These are phyloP conservation scores for Drechslerella dactyloides DNA, from an alignment of 2,329 filamentous ascomycete species.

Conservation along the genomic window DNA sequence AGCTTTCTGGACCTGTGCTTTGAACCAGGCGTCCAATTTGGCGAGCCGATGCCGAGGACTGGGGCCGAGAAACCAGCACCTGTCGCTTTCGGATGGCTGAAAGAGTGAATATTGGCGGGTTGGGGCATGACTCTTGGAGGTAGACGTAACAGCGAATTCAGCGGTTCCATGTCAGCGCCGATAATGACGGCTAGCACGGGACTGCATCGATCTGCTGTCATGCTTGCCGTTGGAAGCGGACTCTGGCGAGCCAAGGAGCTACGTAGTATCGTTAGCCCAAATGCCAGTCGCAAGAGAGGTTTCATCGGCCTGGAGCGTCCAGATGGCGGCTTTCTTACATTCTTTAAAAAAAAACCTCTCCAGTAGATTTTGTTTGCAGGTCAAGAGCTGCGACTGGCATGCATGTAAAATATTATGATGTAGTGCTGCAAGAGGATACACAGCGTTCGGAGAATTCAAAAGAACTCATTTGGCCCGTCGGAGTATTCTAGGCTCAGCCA, in stretches of 20 bases:
- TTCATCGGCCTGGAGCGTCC: too few relatives aligned
- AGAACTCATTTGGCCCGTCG: too few relatives aligned
- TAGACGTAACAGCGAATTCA: conserved; percentile 2
- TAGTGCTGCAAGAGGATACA: too few relatives aligned
- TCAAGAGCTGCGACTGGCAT: too few relatives aligned
- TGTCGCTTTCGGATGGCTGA: neutral
- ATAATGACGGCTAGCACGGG: neutral
- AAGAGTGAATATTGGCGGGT: neutral
- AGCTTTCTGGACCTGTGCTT: conserved; percentile 14
- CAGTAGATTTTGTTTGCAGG: too few relatives aligned
- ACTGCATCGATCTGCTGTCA: neutral
- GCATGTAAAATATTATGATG: too few relatives aligned
- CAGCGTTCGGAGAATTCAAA: too few relatives aligned
- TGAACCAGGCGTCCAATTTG: conserved; percentile 37
- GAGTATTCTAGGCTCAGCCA: too few relatives aligned
- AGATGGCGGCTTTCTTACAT: too few relatives aligned
- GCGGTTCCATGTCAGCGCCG: neutral
- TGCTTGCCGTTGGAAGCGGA: neutral
- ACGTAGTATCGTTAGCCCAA: neutral
- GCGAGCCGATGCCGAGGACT: too few relatives aligned
- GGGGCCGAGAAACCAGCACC: neutral
- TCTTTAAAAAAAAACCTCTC: too few relatives aligned
- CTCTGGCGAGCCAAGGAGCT: neutral
- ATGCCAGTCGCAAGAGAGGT: neutral
- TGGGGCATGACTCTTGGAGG: neutral